A percentile compares a stretch with the other conserved stretches of the same genome.
Conservation (phyloP, 176 grass and related monocot genomes). For the Juncus effusus region DNA sequence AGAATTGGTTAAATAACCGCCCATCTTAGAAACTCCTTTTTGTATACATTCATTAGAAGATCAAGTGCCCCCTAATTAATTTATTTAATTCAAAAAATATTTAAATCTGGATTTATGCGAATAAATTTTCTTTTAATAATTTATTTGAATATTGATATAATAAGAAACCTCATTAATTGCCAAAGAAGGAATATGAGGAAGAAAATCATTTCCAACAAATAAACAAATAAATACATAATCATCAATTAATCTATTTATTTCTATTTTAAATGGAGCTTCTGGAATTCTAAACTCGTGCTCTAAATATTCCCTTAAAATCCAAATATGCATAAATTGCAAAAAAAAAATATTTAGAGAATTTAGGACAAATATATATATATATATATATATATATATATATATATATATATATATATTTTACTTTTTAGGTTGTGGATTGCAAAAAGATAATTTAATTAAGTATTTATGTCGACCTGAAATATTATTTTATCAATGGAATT, state of each 20-base stretch:
- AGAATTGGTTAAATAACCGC: conserved; percentile 48
- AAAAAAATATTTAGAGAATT: too few species aligned
- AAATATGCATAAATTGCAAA: conserved; percentile 68
- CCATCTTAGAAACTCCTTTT: conserved; percentile 54
- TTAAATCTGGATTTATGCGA: background rate
- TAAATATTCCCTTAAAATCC: conserved; percentile 72
- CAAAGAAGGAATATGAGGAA: conserved; percentile 64
- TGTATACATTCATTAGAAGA: conserved; percentile 52
- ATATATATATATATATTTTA: too few species aligned
- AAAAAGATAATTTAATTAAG: background rate
- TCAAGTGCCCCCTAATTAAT: conserved; percentile 38
- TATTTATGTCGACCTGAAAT: conserved; percentile 32
- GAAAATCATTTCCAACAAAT: conserved; percentile 85
- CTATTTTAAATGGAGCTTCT: conserved; percentile 27
- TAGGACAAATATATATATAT: too few species aligned
- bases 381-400: too few species aligned
- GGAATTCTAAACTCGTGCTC: conserved; percentile 61
- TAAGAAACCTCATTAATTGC: conserved; percentile 53
- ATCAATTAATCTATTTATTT: conserved; percentile 61
- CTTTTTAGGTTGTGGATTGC: too few species aligned
- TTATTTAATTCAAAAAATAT: background rate
- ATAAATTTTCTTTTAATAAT: background rate
- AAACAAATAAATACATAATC: conserved; percentile 81
- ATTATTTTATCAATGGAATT: conserved; percentile 26
- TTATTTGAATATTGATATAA: background rate